phyloP scores from a whole-genome alignment of 2,329 filamentous ascomycete genomes.

The Scedosporium minutisporum region DNA sequence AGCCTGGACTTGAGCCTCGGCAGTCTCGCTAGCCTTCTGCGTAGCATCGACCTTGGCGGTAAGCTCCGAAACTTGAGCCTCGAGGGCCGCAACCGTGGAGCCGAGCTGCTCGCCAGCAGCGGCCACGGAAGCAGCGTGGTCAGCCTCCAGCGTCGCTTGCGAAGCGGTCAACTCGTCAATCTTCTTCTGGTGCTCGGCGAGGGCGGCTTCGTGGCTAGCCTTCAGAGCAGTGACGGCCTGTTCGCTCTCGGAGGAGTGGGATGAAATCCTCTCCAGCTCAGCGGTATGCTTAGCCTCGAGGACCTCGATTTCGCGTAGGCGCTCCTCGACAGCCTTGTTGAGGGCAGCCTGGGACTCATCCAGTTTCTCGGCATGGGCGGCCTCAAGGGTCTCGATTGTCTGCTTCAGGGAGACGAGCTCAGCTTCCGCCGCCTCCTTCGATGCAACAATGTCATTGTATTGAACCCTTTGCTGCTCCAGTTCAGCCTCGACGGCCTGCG shows the following conservation, averaged over 20 bases:
- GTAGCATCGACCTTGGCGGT: constrained; percentile 37
- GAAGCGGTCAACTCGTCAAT: constrained; percentile 42
- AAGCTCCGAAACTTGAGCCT: constrained; percentile 41
- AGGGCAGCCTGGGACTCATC: constrained; percentile 22
- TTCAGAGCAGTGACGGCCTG: constrained; percentile 40
- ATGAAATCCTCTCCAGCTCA: constrained; percentile 36
- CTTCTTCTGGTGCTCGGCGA: constrained; percentile 43
- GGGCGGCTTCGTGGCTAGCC: constrained; percentile 35
- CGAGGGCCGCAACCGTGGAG: constrained; percentile 37
- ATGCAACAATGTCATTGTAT: constrained; percentile 34
- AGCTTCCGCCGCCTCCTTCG: constrained; percentile 37
- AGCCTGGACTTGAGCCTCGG: constrained; percentile 33
- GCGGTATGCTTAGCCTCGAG: constrained; percentile 44
- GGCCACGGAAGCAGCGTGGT: constrained; percentile 36
- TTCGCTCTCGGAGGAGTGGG: constrained; percentile 36
- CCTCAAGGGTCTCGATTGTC: constrained; percentile 34
- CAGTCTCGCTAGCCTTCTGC: constrained; percentile 32
- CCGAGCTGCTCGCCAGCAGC: constrained; percentile 33
- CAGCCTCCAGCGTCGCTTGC: constrained; percentile 33
- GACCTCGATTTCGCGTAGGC: constrained; percentile 32
- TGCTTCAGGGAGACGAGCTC: constrained; percentile 40
- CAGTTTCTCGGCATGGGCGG: constrained; percentile 24
- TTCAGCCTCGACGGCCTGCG: constrained; percentile 40
- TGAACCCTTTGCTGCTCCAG: constrained; percentile 40
- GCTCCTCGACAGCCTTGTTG: constrained; percentile 33